Conservation (phyloP, 495 filamentous ascomycete genomes). For the Penicillium bovifimosum region DNA sequence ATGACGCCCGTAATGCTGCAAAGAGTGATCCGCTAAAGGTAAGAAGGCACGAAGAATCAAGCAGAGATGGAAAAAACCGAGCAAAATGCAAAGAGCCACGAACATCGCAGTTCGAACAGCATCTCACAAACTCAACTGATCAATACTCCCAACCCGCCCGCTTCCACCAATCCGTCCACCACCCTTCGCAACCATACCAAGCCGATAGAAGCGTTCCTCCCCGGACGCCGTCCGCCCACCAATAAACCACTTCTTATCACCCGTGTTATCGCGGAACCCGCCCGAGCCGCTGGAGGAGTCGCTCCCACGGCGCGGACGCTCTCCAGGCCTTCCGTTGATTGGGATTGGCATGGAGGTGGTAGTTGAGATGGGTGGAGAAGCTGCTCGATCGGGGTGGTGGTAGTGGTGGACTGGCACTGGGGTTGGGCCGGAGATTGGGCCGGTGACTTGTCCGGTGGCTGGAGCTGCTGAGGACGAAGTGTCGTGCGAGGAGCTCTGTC, state of each 20-base stretch:
- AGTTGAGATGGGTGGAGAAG: conserved; percentile 1
- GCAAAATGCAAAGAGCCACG: too few relatives aligned
- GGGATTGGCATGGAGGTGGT: conserved; percentile 36
- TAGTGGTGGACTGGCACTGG: conserved; percentile 10
- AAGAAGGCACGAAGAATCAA: neutral
- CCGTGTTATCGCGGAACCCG: conserved; percentile 67
- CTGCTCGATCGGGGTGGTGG: conserved; percentile 20
- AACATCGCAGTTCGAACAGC: too few relatives aligned
- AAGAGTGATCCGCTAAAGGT: neutral
- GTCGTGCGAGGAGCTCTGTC: too few relatives aligned
- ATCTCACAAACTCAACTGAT: conserved; percentile 55
- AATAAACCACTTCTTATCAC: conserved; percentile 83
- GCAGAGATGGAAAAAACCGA: neutral
- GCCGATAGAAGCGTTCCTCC: conserved; percentile 81
- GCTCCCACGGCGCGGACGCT: conserved; percentile 52
- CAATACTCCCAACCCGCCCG: conserved; percentile 54
- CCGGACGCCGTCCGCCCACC: conserved; percentile 78
- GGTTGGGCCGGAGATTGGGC: conserved; percentile 13
- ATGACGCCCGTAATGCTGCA: neutral
- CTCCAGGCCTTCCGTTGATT: conserved; percentile 24
- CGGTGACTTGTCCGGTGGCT: neutral
- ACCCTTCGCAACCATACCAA: conserved; percentile 54
- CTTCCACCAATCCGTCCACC: conserved; percentile 48
- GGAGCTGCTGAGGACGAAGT: conserved; percentile 9
- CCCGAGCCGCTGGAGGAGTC: conserved; percentile 76